These are phyloP conservation scores for Fusarium devonianum DNA, from an alignment of 2,329 filamentous ascomycete species.

Conservation along the genomic window DNA sequence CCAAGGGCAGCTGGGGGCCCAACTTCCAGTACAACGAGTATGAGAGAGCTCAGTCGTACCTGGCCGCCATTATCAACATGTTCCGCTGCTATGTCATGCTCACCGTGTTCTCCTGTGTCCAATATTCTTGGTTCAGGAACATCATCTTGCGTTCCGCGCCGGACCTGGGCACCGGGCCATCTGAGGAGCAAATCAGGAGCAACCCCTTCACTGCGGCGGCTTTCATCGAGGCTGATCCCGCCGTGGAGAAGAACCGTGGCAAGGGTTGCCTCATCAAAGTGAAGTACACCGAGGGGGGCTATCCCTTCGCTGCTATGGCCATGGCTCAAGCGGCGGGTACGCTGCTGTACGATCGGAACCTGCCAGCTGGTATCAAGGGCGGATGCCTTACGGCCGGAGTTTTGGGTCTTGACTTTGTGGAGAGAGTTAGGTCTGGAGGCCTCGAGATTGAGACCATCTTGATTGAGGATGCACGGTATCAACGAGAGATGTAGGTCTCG, in stretches of 20 bases:
- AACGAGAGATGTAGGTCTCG: too few species aligned
- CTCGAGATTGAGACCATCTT: neutral
- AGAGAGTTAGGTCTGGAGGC: neutral
- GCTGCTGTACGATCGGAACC: neutral
- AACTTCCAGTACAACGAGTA: constrained; percentile 1
- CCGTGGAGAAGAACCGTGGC: neutral
- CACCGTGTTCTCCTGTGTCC: neutral
- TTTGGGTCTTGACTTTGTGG: neutral
- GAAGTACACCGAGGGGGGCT: neutral
- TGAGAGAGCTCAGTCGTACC: neutral
- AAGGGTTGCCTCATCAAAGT: neutral
- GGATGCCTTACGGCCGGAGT: neutral
- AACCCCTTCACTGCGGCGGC: neutral
- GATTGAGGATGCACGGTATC: too few species aligned
- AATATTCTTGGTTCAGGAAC: neutral
- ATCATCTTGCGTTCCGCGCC: neutral
- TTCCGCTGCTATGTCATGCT: neutral
- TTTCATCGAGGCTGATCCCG: neutral
- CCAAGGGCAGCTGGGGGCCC: neutral
- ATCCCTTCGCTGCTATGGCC: neutral
- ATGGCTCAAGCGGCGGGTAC: neutral
- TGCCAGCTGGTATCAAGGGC: neutral
- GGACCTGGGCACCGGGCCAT: neutral
- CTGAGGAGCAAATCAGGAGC: neutral
- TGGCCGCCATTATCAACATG: neutral